A percentile compares a stretch with the other conserved stretches of the same genome.
Evolutionary conservation across 805 yeast genomes (phyloP).

Genomic region (Clavispora fructus): DNA sequence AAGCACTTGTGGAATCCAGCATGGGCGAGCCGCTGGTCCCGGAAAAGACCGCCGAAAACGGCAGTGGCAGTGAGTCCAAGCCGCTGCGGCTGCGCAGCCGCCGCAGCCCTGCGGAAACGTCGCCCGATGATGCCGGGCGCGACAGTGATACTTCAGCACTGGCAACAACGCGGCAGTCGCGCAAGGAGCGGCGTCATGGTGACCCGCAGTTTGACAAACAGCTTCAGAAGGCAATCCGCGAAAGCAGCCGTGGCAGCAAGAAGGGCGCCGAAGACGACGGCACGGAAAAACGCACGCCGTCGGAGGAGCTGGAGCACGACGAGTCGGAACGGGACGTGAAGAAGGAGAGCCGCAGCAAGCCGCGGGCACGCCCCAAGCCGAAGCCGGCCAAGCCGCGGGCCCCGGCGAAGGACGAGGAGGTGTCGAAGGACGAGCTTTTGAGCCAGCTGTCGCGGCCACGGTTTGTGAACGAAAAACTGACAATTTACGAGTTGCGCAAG

Average conservation of each 20-base stretch:
- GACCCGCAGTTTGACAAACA: conserved; percentile 37
- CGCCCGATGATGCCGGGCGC: conserved; percentile 1
- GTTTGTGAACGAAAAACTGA: conserved; percentile 68
- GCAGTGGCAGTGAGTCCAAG: conserved; percentile 1
- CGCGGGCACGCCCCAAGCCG: conserved; percentile 1
- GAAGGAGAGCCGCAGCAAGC: conserved; percentile 8
- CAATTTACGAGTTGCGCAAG: conserved; percentile 78
- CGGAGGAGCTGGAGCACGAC: conserved; percentile 11
- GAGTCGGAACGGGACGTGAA: conserved; percentile 6
- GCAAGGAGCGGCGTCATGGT: conserved; percentile 30
- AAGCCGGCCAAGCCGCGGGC: conserved; percentile 6
- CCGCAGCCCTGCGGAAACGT: conserved; percentile 3
- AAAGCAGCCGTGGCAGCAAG: conserved; percentile 42
- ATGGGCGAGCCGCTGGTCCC: conserved; percentile 3
- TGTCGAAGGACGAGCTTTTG: conserved; percentile 42
- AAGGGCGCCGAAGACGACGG: conserved; percentile 21
- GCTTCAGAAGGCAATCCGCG: conserved; percentile 47
- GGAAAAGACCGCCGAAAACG: conserved; percentile 1
- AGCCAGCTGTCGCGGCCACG: conserved; percentile 80
- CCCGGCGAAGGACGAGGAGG: conserved; percentile 4
- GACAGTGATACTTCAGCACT: conserved; percentile 10
- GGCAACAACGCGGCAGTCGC: conserved; percentile 14
- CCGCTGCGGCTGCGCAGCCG: conserved; percentile 4
- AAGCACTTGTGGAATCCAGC: conserved; percentile 22
- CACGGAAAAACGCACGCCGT: conserved; percentile 18